Percentiles rank a stretch among this genome's conserved stretches.
phyloP scores from a whole-genome alignment of 2,329 filamentous ascomycete species.

The Fusarium tanahbumbuense region DNA sequence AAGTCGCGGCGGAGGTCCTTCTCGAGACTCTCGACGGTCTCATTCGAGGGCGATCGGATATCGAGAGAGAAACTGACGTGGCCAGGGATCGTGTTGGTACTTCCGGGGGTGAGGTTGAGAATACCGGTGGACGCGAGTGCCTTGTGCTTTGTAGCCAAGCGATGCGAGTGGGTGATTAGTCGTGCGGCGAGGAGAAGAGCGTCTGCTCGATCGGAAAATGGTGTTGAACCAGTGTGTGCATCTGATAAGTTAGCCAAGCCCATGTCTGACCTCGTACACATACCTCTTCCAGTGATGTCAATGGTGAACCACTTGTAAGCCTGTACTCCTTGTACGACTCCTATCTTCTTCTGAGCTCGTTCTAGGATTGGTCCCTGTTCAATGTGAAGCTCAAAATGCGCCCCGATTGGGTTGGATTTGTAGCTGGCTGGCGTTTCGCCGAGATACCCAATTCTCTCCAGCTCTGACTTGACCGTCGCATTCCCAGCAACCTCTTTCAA shows the following conservation, averaged over 20 bases:
- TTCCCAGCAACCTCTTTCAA: conserved; percentile 67
- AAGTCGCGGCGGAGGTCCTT: conserved; percentile 53
- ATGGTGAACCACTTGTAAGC: conserved; percentile 47
- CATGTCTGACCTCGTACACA: fast-evolving
- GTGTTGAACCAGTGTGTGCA: conserved; percentile 45
- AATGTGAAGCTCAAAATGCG: conserved; percentile 86
- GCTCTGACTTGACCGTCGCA: conserved; percentile 55
- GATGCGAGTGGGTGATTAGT: conserved; percentile 47
- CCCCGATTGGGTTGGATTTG: conserved; percentile 67
- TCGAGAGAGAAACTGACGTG: conserved; percentile 73
- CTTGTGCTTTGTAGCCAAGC: conserved; percentile 37
- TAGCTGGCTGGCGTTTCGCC: conserved; percentile 57
- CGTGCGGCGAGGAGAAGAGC: conserved; percentile 46
- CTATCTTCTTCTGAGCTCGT: conserved; percentile 28
- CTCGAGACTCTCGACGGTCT: conserved; percentile 64
- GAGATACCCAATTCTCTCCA: conserved; percentile 78
- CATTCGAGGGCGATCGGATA: conserved; percentile 67
- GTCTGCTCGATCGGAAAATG: conserved; percentile 48
- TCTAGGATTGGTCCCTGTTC: conserved; percentile 67
- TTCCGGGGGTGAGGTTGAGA: conserved; percentile 60
- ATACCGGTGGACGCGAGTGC: conserved; percentile 49
- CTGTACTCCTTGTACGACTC: conserved; percentile 40
- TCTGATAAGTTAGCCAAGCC: conserved; percentile 47
- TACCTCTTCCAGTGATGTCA: conserved; percentile 42
- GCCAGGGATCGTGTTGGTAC: conserved; percentile 76